phyloP scores from a whole-genome alignment of 2,329 filamentous ascomycete species.

The Mycosphaerella sp. region DNA sequence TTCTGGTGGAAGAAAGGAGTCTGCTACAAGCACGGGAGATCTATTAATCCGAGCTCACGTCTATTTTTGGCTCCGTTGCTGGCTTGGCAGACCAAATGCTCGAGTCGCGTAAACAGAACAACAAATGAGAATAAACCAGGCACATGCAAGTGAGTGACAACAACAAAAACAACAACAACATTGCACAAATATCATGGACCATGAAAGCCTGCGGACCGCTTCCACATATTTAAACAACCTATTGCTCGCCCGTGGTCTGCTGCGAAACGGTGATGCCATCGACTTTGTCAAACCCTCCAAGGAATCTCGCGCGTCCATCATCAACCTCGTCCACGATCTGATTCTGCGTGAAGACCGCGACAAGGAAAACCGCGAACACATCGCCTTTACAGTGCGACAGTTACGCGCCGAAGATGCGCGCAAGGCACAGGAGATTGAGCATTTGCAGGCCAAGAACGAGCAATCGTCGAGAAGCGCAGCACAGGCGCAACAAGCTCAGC shows the following conservation, averaged over 20 bases:
- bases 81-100: neutral
- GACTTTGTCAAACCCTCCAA: conserved; percentile 68
- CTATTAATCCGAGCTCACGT: neutral
- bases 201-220: conserved; percentile 53
- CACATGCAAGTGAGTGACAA: neutral
- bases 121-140: neutral
- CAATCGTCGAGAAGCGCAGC: conserved; percentile 62
- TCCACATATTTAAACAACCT: conserved; percentile 61
- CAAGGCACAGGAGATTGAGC: conserved; percentile 43
- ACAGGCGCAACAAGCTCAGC: conserved; percentile 68
- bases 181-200: conserved; percentile 36
- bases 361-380: conserved; percentile 76
- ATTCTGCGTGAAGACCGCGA: conserved; percentile 90
- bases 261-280: conserved; percentile 63
- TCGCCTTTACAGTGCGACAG: conserved; percentile 70
- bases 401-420: conserved; percentile 70
- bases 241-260: conserved; percentile 56
- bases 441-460: conserved; percentile 25
- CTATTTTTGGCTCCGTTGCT: neutral
- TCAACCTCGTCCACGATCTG: conserved; percentile 89
- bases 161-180: too few species aligned
- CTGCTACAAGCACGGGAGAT: too few species aligned
- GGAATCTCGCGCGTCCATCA: conserved; percentile 75
- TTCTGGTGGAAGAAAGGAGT: too few species aligned
- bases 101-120: neutral